Evolutionary conservation across 1,284 basidiomycete genomes (phyloP).

Genomic region (Xanthoconium separans): DNA sequence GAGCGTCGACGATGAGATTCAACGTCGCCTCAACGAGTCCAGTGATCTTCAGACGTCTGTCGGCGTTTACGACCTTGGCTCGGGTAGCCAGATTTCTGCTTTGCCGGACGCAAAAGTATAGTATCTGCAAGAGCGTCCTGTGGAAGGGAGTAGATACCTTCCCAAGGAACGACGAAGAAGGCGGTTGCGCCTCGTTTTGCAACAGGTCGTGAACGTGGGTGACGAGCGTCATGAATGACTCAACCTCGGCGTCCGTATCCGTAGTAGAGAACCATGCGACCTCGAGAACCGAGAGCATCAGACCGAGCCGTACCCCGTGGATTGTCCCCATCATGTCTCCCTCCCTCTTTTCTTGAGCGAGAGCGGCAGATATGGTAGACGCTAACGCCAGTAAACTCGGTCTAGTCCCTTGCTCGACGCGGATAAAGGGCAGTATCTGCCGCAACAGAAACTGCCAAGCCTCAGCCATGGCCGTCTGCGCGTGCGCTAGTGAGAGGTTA

Average conservation of each 20-base stretch:
- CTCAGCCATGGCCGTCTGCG: conserved; percentile 72
- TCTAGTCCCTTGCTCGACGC: conserved; percentile 54
- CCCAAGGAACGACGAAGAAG: conserved; percentile 73
- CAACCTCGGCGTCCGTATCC: conserved; percentile 55
- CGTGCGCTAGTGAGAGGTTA: conserved; percentile 82
- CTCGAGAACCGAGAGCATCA: conserved; percentile 77
- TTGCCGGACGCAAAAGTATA: conserved; percentile 75
- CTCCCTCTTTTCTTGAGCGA: conserved; percentile 68
- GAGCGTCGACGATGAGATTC: conserved; percentile 65
- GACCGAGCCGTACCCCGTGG: conserved; percentile 72
- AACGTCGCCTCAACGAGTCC: conserved; percentile 64
- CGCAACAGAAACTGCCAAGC: conserved; percentile 79
- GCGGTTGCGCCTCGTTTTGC: conserved; percentile 72
- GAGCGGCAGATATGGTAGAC: conserved; percentile 60
- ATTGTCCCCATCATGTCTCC: conserved; percentile 87
- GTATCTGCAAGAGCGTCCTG: conserved; percentile 73
- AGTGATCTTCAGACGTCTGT: conserved; percentile 57
- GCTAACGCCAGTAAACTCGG: conserved; percentile 59
- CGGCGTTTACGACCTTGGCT: conserved; percentile 54
- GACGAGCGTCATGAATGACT: conserved; percentile 62
- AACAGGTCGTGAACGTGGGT: conserved; percentile 66
- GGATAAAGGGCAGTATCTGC: conserved; percentile 62
- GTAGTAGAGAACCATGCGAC: conserved; percentile 72
- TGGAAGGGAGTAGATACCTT: conserved; percentile 73
- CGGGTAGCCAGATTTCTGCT: conserved; percentile 49